Evolutionary conservation across 169 alveolate species (phyloP), one percentile per base, ranked within the genome.

Genomic region (Perkinsus marinus): DNA sequence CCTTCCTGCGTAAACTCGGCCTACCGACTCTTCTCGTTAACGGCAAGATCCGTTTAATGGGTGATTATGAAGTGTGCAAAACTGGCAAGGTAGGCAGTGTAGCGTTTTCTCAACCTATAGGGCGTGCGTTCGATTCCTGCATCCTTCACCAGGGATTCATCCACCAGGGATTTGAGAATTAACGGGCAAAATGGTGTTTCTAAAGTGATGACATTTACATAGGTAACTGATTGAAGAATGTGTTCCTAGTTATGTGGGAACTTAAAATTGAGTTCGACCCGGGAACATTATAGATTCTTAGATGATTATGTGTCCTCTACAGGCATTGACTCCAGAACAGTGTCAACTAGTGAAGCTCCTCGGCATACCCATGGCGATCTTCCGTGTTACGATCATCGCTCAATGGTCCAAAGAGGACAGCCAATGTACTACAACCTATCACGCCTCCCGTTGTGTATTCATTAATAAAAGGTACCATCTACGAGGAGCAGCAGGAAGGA

Each of bases 11-110:
- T 39, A 39, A 89, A 39, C 89, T 92, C 34, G 93, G 93, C 7
- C 90, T 92, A n/a, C 93, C 93, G 68, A 92, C 93, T 0, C 90
- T 89, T 0, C 90, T 89, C 37, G 90, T 68, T 91, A 38, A 89
- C 41, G 93, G 93, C 37, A 89, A 47, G 69, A 92, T 92, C 43
- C 37, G 46, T 30, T 89, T 92, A 19, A 57, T 92, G 90, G 93
- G 93, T 2, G 69, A 90, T 57, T 90, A 92, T 91, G 69, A 91
- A 26, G 93, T 92, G 57, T 89, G 92, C 79, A 89, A 39, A 39
- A 57, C 90, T n/a, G 93, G 93, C 41, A 22, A 57, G 22, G 79
- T 57, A 41, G 46, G 46, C 19, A 41, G 22, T 13, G 22, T 57
- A 30, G 79, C 34, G 9, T 13, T n/a, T n/a, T n/a, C n/a, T 13